Base-by-base conservation (phyloP, 768 basidiomycete genomes). In the Lentinula raphanica region DNA sequence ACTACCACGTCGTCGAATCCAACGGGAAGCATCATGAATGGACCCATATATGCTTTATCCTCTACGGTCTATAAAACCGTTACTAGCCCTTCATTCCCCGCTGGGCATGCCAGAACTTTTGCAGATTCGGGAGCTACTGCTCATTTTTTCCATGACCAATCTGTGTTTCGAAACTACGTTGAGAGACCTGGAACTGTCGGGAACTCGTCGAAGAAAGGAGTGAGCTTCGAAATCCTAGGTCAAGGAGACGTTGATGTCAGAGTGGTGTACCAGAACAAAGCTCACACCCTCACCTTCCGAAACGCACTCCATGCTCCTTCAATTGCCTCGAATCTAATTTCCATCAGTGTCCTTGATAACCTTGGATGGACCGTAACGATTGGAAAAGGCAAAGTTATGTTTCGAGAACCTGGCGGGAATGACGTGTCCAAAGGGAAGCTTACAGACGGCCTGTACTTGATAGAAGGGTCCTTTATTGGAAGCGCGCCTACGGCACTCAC, bases 271-370 rank as follows among this genome's bases (percentile, higher is more conserved):
- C 32, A 42, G 4, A 31, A 25, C 8, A 36, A 32, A 19, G 17
- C n/a, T 17, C 29, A 38, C 5, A 17, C 38, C n/a, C 38, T 63
- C n/a, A 29, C 28, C 2, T 56, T 64, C 15, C 28, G 31, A 13
- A 54, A 64, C 32, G 63, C 58, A 9, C 21, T 64, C 17, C 56
- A 62, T 54, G 49, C 56, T 21, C 63, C 63, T 8, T 55, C 60
- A 4, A 28, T 63, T 19, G 45, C 46, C 1, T 25, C 56, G 15
- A 64, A 62, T 28, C 53, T 64, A n/a, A 7, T 64, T 0, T 62
- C 62, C 21, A 53, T 60, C 23, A 32, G 36, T 25, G 28, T 38
- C 39, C 35, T 62, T 8, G 61, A 56, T 27, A 3, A 29, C 4
- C 13, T 50, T 5, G 59, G 55, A 17, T 32, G 23, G 21, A 23